Base-by-base conservation (phyloP, 83 land plant species). In the Diphasiastrum complanatum region DNA sequence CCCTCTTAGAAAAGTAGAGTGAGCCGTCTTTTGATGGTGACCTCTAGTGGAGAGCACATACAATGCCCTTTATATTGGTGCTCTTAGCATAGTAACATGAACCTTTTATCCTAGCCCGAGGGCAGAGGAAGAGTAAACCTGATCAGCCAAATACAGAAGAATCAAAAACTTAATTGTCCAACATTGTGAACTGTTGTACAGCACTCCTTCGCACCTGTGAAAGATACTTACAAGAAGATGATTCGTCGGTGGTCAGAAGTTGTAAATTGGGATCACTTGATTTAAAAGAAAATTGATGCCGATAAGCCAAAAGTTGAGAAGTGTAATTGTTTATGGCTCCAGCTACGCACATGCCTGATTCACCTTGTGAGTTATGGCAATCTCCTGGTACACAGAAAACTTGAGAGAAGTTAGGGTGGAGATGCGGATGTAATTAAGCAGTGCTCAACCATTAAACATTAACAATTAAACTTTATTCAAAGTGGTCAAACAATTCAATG, bases 311-410 rank as follows among this genome's bases (percentile, higher is more conserved):
- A 11, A 71, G 34, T 29, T 71, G 69, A n/a, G 69, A 48, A 0
- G 75, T 56, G 34, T 38, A 71, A 37, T 71, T 71, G 53, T 65
- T 64, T 33, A 71, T 71, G 11, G 70, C 75, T 37, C 75, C 75
- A 16, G 51, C 26, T 12, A 65, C 33, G 32, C 75, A 71, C 34
- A 71, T 56, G 30, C 60, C 63, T 24, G 53, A 28, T n/a, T 66
- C 37, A 16, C 62, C 69, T 30, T 32, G 11, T 18, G 40, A 12
- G 30, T 57, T 64, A 53, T 71, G 75, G 59, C 75, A 71, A 65
- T 71, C 75, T 33, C 75, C 75, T 71, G 60, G 49, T 19, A 10
- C 11, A 61, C 16, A 65, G 19, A 51, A 30, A 20, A 27, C 16
- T 40, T 40, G 10, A 10, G 16, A 16, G 10, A 40, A 16, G 16